Percentiles rank a stretch among this genome's conserved stretches.
These are phyloP conservation scores for Penstemon newberryi DNA, from an alignment of 257 asterid genomes.

Conservation along the genomic window DNA sequence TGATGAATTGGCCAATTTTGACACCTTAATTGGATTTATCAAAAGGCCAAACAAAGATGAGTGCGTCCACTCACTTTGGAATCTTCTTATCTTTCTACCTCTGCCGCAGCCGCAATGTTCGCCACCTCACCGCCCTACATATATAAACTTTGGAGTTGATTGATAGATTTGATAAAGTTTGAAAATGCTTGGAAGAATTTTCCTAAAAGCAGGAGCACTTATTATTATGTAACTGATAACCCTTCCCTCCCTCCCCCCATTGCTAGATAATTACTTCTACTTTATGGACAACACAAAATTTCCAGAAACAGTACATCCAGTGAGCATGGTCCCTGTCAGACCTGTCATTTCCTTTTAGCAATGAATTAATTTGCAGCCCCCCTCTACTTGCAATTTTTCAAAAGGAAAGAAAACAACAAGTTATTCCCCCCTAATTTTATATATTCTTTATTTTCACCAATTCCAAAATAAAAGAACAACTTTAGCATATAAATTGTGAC, in stretches of 20 bases:
- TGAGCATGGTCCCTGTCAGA: no score
- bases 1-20: conserved; percentile 23
- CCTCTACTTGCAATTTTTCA: no score
- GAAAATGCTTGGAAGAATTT: no score
- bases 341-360: no score
- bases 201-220: not conserved
- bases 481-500: not conserved
- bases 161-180: not conserved
- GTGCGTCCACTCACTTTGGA: conserved; percentile 8
- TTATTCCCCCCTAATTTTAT: no score
- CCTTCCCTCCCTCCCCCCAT: no score
- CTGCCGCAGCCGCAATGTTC: not conserved
- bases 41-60: conserved; percentile 3
- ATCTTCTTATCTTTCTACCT: conserved; percentile 12
- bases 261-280: not conserved
- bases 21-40: conserved; percentile 22
- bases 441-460: no score
- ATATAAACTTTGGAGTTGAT: not conserved
- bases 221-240: not conserved
- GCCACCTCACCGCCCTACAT: not conserved
- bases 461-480: no score
- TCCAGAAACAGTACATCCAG: no score
- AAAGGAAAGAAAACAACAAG: no score
- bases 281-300: not conserved
- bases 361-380: no score